Conservation (phyloP, 2,329 filamentous ascomycete genomes). For the Ceratocystis lukuohia region DNA sequence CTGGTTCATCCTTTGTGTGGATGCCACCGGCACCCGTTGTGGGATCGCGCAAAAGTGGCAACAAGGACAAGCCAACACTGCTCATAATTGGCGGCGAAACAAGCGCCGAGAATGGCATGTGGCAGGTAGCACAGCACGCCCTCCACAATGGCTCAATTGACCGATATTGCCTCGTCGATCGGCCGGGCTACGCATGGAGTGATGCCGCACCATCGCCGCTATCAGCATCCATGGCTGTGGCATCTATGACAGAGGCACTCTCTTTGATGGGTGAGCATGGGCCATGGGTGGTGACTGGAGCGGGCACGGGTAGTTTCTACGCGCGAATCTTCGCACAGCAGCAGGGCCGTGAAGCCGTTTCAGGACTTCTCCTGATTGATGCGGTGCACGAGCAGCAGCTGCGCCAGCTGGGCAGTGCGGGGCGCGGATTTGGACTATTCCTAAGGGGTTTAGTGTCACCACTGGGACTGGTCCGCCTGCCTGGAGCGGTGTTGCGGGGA, state of each 20-base stretch:
- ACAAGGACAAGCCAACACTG: constrained; percentile 53
- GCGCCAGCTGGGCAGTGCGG: not conserved
- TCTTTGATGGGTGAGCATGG: constrained; percentile 67
- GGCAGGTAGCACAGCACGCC: constrained; percentile 64
- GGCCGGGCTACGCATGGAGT: constrained; percentile 73
- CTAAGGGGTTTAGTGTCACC: constrained; percentile 52
- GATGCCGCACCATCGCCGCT: constrained; percentile 91
- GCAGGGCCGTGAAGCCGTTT: constrained; percentile 54
- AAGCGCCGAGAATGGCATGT: constrained; percentile 65
- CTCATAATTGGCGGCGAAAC: constrained; percentile 73
- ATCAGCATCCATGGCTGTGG: constrained; percentile 83
- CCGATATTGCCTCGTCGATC: constrained; percentile 90
- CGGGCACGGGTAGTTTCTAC: constrained; percentile 78
- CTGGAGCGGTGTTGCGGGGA: constrained; percentile 69
- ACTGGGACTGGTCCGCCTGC: constrained; percentile 67
- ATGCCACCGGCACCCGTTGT: not conserved
- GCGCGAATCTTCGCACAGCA: constrained; percentile 82
- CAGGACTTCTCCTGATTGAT: constrained; percentile 74
- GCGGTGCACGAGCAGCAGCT: constrained; percentile 56
- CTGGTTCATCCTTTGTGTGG: not conserved
- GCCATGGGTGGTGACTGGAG: constrained; percentile 77
- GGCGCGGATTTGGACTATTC: constrained; percentile 10
- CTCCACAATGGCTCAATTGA: constrained; percentile 68
- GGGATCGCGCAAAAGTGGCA: not conserved
- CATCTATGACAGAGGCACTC: constrained; percentile 76